Evolutionary conservation across 495 filamentous ascomycete species (phyloP).

Genomic region (Penicillium dipodomyicola): DNA sequence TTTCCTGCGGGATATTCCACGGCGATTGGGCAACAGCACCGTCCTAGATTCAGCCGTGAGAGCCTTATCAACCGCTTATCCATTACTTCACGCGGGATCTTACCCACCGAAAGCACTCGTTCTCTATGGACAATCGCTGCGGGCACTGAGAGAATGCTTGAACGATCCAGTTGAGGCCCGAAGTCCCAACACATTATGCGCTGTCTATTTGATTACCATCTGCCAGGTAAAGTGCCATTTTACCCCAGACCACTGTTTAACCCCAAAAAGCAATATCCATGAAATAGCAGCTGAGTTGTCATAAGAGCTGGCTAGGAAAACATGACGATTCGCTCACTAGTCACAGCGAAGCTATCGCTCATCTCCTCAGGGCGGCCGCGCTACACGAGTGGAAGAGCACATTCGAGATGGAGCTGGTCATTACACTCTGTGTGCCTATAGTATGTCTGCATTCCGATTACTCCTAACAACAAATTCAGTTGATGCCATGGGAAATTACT

Average conservation of each 20-base stretch:
- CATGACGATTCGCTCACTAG: conserved; percentile 19
- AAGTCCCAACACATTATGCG: conserved; percentile 39
- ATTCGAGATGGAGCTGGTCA: conserved; percentile 33
- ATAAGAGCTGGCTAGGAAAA: conserved; percentile 31
- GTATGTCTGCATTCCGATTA: conserved; percentile 20
- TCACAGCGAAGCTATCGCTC: conserved; percentile 35
- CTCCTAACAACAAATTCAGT: background rate
- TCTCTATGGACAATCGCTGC: conserved; percentile 31
- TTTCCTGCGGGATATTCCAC: conserved; percentile 35
- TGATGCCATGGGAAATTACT: background rate
- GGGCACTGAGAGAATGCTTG: conserved; percentile 31
- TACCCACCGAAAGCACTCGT: conserved; percentile 19
- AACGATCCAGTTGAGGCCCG: conserved; percentile 31
- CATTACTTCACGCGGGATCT: conserved; percentile 21
- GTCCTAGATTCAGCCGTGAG: conserved; percentile 37
- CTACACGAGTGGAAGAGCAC: conserved; percentile 20
- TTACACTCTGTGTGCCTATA: conserved; percentile 35
- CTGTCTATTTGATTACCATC: conserved; percentile 42
- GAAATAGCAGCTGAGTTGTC: background rate
- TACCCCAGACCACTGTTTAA: background rate
- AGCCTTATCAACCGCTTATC: conserved; percentile 30
- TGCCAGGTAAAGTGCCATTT: conserved; percentile 32
- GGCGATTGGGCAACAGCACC: conserved; percentile 32
- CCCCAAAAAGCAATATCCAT: background rate
- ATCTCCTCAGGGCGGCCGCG: conserved; percentile 30